phyloP scores from a whole-genome alignment of 139 green algal species.

The Chlorella sp. region DNA sequence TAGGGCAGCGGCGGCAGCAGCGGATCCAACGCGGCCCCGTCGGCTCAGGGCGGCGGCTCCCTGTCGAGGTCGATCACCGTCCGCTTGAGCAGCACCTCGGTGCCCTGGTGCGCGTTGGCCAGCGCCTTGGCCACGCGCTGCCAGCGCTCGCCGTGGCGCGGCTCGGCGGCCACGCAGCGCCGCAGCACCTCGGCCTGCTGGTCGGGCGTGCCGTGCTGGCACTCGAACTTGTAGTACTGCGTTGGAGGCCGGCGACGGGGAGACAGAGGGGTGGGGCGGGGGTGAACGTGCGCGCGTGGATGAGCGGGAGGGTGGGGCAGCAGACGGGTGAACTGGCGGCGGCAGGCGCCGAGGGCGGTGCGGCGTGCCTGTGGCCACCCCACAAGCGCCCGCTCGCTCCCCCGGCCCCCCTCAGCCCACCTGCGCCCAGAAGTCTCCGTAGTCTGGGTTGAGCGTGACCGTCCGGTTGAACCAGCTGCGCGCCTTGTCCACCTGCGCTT shows the following conservation, averaged over 20 bases:
- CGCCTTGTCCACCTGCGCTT: constrained; percentile 94
- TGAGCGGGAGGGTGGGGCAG: no score
- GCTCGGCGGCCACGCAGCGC: constrained; percentile 63
- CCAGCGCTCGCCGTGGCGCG: constrained; percentile 93
- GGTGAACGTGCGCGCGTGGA: no score
- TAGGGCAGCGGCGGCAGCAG: background rate
- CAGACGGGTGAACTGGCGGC: no score
- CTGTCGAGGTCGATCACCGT: constrained; percentile 64
- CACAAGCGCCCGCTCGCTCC: no score
- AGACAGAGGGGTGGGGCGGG: background rate
- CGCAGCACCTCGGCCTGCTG: constrained; percentile 35
- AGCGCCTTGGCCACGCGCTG: constrained; percentile 77
- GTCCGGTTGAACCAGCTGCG: constrained; percentile 86
- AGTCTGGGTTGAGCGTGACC: constrained; percentile 82
- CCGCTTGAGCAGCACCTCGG: constrained; percentile 79
- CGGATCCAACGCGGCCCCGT: background rate
- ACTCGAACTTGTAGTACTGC: constrained; percentile 82
- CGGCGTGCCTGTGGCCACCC: no score
- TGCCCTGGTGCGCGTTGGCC: constrained; percentile 69
- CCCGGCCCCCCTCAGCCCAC: no score
- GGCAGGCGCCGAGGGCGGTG: no score
- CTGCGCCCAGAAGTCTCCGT: background rate
- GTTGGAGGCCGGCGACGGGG: no score
- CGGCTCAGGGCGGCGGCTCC: background rate
- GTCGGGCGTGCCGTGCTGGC: constrained; percentile 51